Conservation (phyloP, 139 green algal species). For the Picochlorum sp. region DNA sequence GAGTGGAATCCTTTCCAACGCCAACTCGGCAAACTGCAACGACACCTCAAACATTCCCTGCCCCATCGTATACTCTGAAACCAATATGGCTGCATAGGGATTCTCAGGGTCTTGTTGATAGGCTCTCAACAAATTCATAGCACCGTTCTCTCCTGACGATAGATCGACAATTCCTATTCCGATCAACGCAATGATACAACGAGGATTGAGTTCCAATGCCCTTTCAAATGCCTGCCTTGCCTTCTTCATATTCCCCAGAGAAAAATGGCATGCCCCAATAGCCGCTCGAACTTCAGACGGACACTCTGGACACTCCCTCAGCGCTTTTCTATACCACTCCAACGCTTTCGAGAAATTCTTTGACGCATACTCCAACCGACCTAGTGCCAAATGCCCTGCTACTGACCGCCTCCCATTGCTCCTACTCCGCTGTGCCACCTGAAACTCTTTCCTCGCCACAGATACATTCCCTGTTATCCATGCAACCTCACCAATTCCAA, state of each 20-base stretch:
- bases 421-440: slow-evolving; percentile 19
- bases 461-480: background rate
- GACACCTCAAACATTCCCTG: slow-evolving; percentile 39
- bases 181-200: slow-evolving; percentile 59
- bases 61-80: slow-evolving; percentile 68
- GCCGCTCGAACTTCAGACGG: slow-evolving; percentile 77
- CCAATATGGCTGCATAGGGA: slow-evolving; percentile 42
- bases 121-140: slow-evolving; percentile 58
- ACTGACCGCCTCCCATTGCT: slow-evolving; percentile 52
- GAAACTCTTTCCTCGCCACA: slow-evolving; percentile 31
- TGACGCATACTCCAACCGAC: slow-evolving; percentile 42
- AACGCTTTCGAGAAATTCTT: slow-evolving; percentile 51
- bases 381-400: slow-evolving; percentile 48
- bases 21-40: slow-evolving; percentile 35
- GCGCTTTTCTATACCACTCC: slow-evolving; percentile 45
- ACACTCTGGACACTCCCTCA: slow-evolving; percentile 51
- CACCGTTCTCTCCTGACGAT: slow-evolving; percentile 53
- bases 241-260: slow-evolving; percentile 45
- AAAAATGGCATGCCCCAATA: slow-evolving; percentile 65
- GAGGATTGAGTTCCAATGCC: slow-evolving; percentile 62
- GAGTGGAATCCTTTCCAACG: slow-evolving; percentile 29
- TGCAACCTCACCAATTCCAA: slow-evolving; percentile 46
- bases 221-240: slow-evolving; percentile 52
- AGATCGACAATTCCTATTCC: slow-evolving; percentile 21
- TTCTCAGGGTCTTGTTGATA: slow-evolving; percentile 59